Evolutionary conservation across 202 grass and related monocot species (phyloP).

Genomic region (Musa balbisiana): DNA sequence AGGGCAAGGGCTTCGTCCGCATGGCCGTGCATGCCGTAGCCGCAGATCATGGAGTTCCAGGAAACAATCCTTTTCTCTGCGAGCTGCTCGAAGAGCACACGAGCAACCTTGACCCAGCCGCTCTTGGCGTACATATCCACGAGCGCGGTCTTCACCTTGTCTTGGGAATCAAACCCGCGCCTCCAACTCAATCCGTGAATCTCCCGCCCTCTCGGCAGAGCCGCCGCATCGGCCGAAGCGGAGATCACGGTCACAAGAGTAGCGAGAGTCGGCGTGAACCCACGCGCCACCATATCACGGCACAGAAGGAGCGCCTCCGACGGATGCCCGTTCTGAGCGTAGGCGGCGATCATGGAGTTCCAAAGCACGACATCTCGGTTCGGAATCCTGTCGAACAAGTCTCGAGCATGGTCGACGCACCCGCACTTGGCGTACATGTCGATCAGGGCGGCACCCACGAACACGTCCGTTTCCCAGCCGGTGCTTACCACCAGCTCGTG

Average conservation of each 20-base stretch:
- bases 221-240: slow-evolving; percentile 36
- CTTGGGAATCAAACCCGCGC: slow-evolving; percentile 38
- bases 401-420: slow-evolving; percentile 32
- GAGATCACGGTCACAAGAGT: slow-evolving; percentile 52
- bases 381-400: slow-evolving; percentile 27
- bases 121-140: slow-evolving; percentile 61
- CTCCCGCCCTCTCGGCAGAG: slow-evolving; percentile 68
- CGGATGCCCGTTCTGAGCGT: slow-evolving; percentile 46
- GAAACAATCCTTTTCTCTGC: slow-evolving; percentile 35
- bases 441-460: slow-evolving; percentile 37
- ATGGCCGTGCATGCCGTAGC: slow-evolving; percentile 57
- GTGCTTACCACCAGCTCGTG: slow-evolving; percentile 29
- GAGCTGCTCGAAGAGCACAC: slow-evolving; percentile 47
- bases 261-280: slow-evolving; percentile 28
- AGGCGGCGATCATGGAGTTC: slow-evolving; percentile 62
- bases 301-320: slow-evolving; percentile 43
- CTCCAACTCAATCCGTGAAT: slow-evolving; percentile 63
- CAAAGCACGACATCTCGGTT: slow-evolving; percentile 39
- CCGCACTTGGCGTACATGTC: slow-evolving; percentile 63
- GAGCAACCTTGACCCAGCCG: slow-evolving; percentile 41
- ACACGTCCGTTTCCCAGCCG: slow-evolving; percentile 41
- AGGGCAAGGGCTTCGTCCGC: slow-evolving; percentile 29
- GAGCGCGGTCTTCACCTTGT: slow-evolving; percentile 60
- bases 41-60: slow-evolving; percentile 73
- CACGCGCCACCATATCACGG: slow-evolving; percentile 34